Base-by-base conservation (phyloP, 495 filamentous ascomycete genomes). In the Sporormia fimetaria region DNA sequence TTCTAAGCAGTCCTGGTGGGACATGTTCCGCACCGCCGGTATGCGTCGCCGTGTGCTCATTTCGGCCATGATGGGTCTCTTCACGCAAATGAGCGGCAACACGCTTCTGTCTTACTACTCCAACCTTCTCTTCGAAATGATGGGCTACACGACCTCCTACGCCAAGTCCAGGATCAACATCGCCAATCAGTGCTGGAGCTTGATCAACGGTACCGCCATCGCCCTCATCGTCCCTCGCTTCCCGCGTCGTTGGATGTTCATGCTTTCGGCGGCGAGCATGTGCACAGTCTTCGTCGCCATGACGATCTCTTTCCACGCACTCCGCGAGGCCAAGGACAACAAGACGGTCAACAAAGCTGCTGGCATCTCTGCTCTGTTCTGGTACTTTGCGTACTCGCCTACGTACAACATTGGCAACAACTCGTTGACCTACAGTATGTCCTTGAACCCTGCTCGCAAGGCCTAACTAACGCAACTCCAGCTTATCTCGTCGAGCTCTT, bases 131-230 rank as follows among this genome's bases (percentile, higher is more conserved):
- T 40, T 58, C 17, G 20, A 40, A 0, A 51, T 44, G 18, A 51
- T 56, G 32, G 52, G 52, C 17, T 53, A 51, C 53, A 58, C 44
- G 3, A 45, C 37, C 14, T 28, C 24, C 18, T 30, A 21, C 7
- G 26, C 36, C 3, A 52, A 56, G 35, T 37, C 40, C 8, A n/a
- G 44, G 11, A 42, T 58, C 26, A 58, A 56, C 49, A 37, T 58
- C 7, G 49, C 43, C 6, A 44, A 44, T 12, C 35, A 51, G 8
- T 55, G 48, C 36, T 58, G 48, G 49, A 47, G 43, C 25, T 33
- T 58, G 4, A 25, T 56, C 24, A 48, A 37, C n/a, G 52, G 33
- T 14, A 15, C 31, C 16, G 38, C 21, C 11, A 34, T 39, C 24
- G 52, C 55, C 8, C 40, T 56, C n/a, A 20, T 55, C 18, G 46